phyloP scores from a whole-genome alignment of 2,329 filamentous ascomycete genomes.

The Fusarium sarcochroum region DNA sequence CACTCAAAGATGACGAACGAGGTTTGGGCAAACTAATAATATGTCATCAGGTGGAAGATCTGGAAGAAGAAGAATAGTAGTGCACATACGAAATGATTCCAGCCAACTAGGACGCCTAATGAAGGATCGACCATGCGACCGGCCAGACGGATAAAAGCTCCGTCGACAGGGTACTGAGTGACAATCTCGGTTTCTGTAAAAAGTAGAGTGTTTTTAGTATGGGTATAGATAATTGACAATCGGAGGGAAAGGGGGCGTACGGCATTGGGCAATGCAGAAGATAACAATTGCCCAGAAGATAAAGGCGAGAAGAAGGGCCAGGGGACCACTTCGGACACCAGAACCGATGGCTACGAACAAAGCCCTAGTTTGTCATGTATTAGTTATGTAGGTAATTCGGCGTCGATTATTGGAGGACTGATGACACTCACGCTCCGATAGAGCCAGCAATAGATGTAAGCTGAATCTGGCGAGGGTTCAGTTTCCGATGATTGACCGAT shows the following conservation, averaged over 20 bases:
- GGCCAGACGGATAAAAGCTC: neutral
- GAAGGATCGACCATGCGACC: conserved; percentile 6
- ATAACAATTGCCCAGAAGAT: neutral
- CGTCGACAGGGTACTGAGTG: neutral
- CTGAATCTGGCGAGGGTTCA: conserved; percentile 3
- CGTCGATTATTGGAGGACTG: too few relatives aligned
- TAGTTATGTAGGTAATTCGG: neutral
- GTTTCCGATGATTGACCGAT: conserved; percentile 2
- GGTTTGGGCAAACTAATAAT: neutral
- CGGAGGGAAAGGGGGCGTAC: neutral
- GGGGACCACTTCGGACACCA: neutral
- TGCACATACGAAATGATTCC: neutral
- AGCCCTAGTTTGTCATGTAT: neutral
- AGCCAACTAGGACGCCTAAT: neutral
- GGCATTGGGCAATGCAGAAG: neutral
- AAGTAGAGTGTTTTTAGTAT: neutral
- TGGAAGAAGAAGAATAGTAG: neutral
- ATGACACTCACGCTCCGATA: neutral
- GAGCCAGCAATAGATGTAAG: conserved; percentile 2
- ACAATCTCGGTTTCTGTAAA: neutral
- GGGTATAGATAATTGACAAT: neutral
- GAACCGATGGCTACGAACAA: neutral
- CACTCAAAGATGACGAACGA: neutral
- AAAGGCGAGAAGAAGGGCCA: neutral
- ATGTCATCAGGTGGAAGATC: neutral